Evolutionary conservation across 495 filamentous ascomycete species (phyloP).

Genomic region (Rusavskia elegans): DNA sequence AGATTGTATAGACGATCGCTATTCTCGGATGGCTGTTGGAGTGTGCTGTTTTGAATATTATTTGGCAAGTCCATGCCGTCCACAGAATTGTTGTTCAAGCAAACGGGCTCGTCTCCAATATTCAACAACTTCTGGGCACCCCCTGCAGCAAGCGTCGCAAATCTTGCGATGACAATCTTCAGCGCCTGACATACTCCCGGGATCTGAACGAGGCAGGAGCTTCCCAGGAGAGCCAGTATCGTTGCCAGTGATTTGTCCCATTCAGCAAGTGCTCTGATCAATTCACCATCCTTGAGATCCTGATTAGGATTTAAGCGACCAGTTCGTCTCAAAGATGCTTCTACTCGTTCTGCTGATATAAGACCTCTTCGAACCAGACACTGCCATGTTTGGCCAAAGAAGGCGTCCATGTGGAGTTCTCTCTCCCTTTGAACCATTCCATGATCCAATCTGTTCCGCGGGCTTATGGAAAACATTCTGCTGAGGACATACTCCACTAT

Average conservation of each 20-base stretch:
- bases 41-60: neutral
- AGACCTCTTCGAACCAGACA: conserved; percentile 51
- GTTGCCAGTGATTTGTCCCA: conserved; percentile 44
- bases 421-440: conserved; percentile 10
- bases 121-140: conserved; percentile 3
- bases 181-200: conserved; percentile 29
- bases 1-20: neutral
- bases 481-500: conserved; percentile 34
- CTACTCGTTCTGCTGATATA: conserved; percentile 43
- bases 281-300: conserved; percentile 34
- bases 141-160: neutral
- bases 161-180: conserved; percentile 14
- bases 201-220: conserved; percentile 23
- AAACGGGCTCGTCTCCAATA: neutral
- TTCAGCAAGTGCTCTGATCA: conserved; percentile 41
- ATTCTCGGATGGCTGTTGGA: neutral
- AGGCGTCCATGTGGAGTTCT: conserved; percentile 19
- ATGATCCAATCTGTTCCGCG: conserved; percentile 4
- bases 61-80: neutral
- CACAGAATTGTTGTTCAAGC: too few species aligned
- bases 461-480: conserved; percentile 33
- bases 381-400: conserved; percentile 34
- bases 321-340: conserved; percentile 39
- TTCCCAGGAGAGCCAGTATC: conserved; percentile 36
- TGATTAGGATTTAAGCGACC: conserved; percentile 18